These are phyloP conservation scores for Fusarium sp. DNA, from an alignment of 2,329 filamentous ascomycete genomes.

Conservation along the genomic window DNA sequence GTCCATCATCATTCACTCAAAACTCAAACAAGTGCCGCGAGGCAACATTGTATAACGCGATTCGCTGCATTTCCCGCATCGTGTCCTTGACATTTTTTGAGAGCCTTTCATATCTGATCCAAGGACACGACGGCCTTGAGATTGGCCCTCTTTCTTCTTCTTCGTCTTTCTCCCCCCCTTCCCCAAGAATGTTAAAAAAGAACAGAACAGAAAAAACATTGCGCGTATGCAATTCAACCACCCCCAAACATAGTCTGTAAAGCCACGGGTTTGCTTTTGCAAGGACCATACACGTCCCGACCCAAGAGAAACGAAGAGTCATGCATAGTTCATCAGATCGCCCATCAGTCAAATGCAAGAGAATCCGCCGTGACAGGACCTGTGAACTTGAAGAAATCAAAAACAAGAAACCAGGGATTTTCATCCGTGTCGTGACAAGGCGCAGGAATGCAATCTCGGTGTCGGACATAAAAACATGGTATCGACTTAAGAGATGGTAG, in stretches of 20 bases:
- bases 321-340: slow-evolving; percentile 9
- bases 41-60: slow-evolving; percentile 56
- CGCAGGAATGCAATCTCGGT: slow-evolving; percentile 22
- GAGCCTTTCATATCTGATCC: slow-evolving; percentile 21
- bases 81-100: slow-evolving; percentile 35
- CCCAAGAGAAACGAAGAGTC: slow-evolving; percentile 33
- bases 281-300: slow-evolving; percentile 16
- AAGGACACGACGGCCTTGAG: slow-evolving; percentile 15
- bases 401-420: slow-evolving; percentile 7
- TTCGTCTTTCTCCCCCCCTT: neutral
- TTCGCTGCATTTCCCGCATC: slow-evolving; percentile 31
- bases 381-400: slow-evolving; percentile 13
- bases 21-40: slow-evolving; percentile 55
- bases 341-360: slow-evolving; percentile 9
- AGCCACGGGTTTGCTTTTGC: slow-evolving; percentile 16
- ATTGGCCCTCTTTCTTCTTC: neutral
- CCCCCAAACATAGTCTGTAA: slow-evolving; percentile 40
- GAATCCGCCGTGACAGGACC: neutral
- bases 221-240: slow-evolving; percentile 21
- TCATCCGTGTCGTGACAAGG: slow-evolving; percentile 3
- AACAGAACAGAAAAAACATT: slow-evolving; percentile 17
- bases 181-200: slow-evolving; percentile 15
- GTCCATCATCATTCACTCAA: slow-evolving; percentile 28
- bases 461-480: slow-evolving; percentile 22
- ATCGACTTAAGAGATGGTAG: slow-evolving; percentile 33